Base-by-base conservation (phyloP, 2,329 filamentous ascomycete species). In the Colletotrichum echinochloae region DNA sequence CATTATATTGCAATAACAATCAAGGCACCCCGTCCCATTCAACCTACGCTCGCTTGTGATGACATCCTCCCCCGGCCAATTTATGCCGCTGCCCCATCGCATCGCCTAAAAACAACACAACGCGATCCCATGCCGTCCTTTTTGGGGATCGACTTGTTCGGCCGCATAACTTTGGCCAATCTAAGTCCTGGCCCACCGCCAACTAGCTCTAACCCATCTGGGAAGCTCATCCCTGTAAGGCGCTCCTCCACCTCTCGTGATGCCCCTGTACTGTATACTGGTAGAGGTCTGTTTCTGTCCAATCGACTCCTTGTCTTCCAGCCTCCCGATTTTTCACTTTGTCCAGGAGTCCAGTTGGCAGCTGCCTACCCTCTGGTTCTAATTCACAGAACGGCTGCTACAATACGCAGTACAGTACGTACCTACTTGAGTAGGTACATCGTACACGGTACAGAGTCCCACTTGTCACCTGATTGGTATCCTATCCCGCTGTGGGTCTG, bases 111-210 rank as follows among this genome's bases (percentile, higher is more conserved):
- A 71, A 65, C 63, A 54, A 66, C 35, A 44, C 30, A 55, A 62
- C 33, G 61, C 46, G 56, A 63, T 41, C 39, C 33, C 33, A 33
- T 33, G 5, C 35, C 35, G 33, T 61, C 30, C 37, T 59, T 60
- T 55, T 60, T 16, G n/a, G 44, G 33, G 23, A 26, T 23, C 46
- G 64, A 26, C 51, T 57, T 55, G 46, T 65, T 37, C 30, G 48
- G 37, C 39, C 54, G 65, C 69, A 71, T 71, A 70, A 71, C 55
- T 65, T 63, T 63, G 65, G 37, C 66, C 69, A 71, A 71, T 71
- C 41, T 71, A 57, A 71, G 69, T 41, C 26, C 26, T 16, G 20
- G 28, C 30, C 65, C 65, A 60, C 60, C 20, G 23, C 48, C 16
- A 48, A 6, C 52, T 18, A 18, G 23, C 44, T 39, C 68, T 67